Base-by-base conservation (phyloP, 2,329 filamentous ascomycete genomes). In the Aspergillus versicolor region DNA sequence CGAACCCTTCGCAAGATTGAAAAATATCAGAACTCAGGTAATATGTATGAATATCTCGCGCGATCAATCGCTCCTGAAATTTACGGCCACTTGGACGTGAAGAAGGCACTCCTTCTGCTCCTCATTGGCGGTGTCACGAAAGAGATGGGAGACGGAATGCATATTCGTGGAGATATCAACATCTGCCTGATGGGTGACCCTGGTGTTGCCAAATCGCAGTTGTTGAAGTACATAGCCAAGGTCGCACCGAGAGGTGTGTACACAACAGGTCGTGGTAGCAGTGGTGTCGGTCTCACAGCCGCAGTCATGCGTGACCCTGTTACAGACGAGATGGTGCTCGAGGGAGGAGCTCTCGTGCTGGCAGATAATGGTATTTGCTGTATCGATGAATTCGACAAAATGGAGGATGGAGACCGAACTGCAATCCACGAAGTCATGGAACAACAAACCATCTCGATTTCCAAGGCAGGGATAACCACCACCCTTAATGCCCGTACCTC, bases 161-260 rank as follows among this genome's bases (percentile, higher is more conserved):
- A 92, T 69, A 99, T 99, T 72, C 91, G 94, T 82, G 94, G 94
- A 68, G 94, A 99, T 71, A 96, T 99, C 81, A 99, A 99, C 77
- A 88, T 99, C 61, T 97, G 94, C 74, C 79, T 99, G 70, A 99
- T 99, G 94, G 94, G 94, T 82, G 94, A 99, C 70, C 94, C 94
- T 72, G 94, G 94, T 91, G 94, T 99, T 71, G 94, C 94, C 79
- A 99, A 99, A 79, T 99, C 94, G 38, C 94, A 99, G 79, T 80
- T 99, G 64, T 84, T 99, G 64, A 97, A 97, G 78, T 99, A 99
- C 75, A 97, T 99, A 72, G 91, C 92, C 63, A 97, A 99, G 79
- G 94, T 99, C 30, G 93, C 94, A 1, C 94, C 94, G 60, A 90
- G 94, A 61, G 92, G 92, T 65, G 88, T 92, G 50, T 92, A 92